These are phyloP conservation scores for Aspergillus spinulosporus DNA, from an alignment of 2,329 filamentous ascomycete genomes.

Conservation along the genomic window DNA sequence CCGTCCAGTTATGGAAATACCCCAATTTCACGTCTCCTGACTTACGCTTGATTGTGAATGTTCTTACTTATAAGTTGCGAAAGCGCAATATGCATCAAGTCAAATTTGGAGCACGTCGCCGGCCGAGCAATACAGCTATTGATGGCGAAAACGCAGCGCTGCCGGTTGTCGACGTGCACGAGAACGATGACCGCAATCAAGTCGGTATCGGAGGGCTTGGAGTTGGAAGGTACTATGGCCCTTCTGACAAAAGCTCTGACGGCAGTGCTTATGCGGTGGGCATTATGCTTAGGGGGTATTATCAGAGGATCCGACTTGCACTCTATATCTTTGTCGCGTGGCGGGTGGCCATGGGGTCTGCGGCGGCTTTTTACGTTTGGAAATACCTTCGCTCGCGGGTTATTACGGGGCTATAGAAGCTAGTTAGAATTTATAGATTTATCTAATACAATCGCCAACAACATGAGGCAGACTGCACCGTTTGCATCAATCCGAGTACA, in stretches of 20 bases:
- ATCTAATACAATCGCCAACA: too few species aligned
- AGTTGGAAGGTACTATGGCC: conserved; percentile 36
- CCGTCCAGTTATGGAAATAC: conserved; percentile 65
- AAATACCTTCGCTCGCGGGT: conserved; percentile 27
- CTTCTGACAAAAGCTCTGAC: conserved; percentile 26
- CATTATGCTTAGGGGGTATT: conserved; percentile 47
- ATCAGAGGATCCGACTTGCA: conserved; percentile 41
- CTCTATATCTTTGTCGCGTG: conserved; percentile 44
- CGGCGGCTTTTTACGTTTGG: conserved; percentile 32
- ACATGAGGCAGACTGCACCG: too few species aligned
- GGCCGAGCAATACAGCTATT: conserved; percentile 33
- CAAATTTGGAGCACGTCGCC: conserved; percentile 32
- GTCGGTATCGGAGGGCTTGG: conserved; percentile 43
- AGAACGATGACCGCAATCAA: conserved; percentile 34
- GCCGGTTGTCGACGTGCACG: conserved; percentile 24
- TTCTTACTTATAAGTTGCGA: conserved; percentile 60
- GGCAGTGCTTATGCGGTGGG: conserved; percentile 41
- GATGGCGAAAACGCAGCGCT: conserved; percentile 39
- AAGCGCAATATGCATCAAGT: conserved; percentile 48
- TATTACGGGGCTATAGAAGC: not conserved
- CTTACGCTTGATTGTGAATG: conserved; percentile 59
- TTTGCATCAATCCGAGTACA: too few species aligned
- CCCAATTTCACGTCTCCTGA: conserved; percentile 67
- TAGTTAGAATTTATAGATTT: not conserved
- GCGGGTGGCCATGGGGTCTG: conserved; percentile 35